These are phyloP conservation scores for Grammothele lineata DNA, from an alignment of 768 basidiomycete genomes.

Conservation along the genomic window DNA sequence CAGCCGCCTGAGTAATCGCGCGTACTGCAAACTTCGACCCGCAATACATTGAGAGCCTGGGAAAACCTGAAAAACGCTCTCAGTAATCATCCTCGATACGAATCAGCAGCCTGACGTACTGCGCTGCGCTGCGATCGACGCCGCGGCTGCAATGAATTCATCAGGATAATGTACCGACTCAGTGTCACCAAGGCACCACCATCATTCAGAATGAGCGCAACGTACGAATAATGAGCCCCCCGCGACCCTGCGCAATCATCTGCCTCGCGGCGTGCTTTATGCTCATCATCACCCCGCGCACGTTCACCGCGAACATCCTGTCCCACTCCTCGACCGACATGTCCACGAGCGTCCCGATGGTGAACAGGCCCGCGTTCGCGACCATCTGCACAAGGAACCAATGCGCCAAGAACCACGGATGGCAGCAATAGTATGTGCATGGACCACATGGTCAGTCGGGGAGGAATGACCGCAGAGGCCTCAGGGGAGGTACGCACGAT, in stretches of 20 bases:
- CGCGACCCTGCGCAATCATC: slow-evolving; percentile 40
- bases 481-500: slow-evolving; percentile 33
- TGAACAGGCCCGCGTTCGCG: slow-evolving; percentile 23
- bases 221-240: slow-evolving; percentile 39
- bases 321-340: slow-evolving; percentile 28
- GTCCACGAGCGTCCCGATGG: slow-evolving; percentile 11
- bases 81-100: too few species aligned
- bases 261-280: slow-evolving; percentile 40
- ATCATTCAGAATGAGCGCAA: too few species aligned
- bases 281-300: slow-evolving; percentile 35
- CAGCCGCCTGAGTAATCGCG: slow-evolving; percentile 36
- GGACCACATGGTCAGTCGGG: background rate
- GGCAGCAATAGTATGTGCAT: too few species aligned
- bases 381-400: slow-evolving; percentile 28
- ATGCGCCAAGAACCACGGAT: too few species aligned
- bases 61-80: background rate
- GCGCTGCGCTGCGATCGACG: too few species aligned
- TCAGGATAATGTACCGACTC: too few species aligned
- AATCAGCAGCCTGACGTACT: too few species aligned
- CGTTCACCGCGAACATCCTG: slow-evolving; percentile 32
- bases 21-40: slow-evolving; percentile 40
- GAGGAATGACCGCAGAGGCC: background rate
- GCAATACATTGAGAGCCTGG: slow-evolving; percentile 23
- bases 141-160: too few species aligned
- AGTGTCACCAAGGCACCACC: too few species aligned